Base-by-base conservation (phyloP, 768 basidiomycete genomes). In the Pleurotus citrinopileatus region DNA sequence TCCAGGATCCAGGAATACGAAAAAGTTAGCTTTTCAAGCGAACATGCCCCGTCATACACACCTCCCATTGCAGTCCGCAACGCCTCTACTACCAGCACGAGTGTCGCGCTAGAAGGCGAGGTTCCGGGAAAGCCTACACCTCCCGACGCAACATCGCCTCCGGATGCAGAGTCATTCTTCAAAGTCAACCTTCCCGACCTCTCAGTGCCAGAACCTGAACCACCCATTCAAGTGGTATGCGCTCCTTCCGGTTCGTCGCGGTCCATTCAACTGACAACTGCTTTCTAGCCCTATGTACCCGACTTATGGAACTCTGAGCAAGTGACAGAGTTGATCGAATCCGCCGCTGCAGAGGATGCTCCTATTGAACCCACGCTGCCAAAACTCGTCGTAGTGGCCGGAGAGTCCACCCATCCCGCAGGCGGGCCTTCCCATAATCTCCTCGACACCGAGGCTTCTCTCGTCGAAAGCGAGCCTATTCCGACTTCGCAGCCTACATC, bases 181-280 rank as follows among this genome's bases (percentile, higher is more conserved):
- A 74, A 76, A 56, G 65, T 87, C 60, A 72, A 69, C 45, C 63
- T 92, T 38, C 90, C 90, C 19, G 76, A 86, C 57, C 63, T 80
- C 13, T 73, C 78, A 19, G 67, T 68, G 20, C 75, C 75, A 6
- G 66, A 65, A 26, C 71, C 73, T 2, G 72, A 73, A 47, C 59
- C 66, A 3, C 75, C 75, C 19, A 73, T 81, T 25, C 82, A 85
- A 68, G 77, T 87, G 51, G 89, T 91, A 19, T 62, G 15, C 37
- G 25, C 10, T 26, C 45, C 42, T 43, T 42, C 55, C 19, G 54
- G 22, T 25, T 10, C 32, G n/a, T 34, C 32, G n/a, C 55, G 27
- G 29, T 44, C 58, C 38, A 44, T 40, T 59, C 42, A n/a, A 42
- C 40, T 36, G 53, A 17, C 53, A 47, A 34, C 22, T 57, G 1